Conservation (phyloP, 352 stramenopile species). For the Phytophthora constricta region DNA sequence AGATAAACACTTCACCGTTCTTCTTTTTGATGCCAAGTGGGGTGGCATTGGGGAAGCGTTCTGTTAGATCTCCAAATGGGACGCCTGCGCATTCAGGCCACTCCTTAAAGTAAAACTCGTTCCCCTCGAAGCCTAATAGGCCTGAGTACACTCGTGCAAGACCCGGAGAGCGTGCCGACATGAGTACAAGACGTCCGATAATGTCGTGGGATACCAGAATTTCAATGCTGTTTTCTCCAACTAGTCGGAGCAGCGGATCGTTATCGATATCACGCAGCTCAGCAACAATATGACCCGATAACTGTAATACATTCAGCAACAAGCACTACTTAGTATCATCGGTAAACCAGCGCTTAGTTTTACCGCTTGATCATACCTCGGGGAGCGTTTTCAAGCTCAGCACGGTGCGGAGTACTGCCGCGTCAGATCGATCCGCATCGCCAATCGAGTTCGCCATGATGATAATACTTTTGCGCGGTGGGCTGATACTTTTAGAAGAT, state of each 20-base stretch:
- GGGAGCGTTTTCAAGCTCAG: conserved; percentile 75
- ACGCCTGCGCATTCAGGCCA: conserved; percentile 78
- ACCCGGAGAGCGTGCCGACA: conserved; percentile 75
- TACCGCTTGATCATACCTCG: conserved; percentile 30
- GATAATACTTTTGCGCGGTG: conserved; percentile 73
- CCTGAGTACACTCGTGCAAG: conserved; percentile 64
- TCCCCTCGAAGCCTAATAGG: conserved; percentile 82
- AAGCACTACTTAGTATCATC: too few species aligned
- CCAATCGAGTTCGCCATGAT: conserved; percentile 70
- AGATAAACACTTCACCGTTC: conserved; percentile 60
- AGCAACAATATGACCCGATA: conserved; percentile 79
- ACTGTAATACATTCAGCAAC: conserved; percentile 21
- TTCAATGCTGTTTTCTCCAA: conserved; percentile 74
- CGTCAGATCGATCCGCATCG: conserved; percentile 79
- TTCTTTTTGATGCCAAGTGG: conserved; percentile 73
- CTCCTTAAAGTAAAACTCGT: conserved; percentile 88
- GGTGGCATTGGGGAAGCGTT: conserved; percentile 81
- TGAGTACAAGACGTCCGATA: conserved; percentile 83
- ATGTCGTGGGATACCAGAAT: conserved; percentile 87
- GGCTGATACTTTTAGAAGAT: conserved; percentile 77
- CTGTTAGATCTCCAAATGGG: conserved; percentile 61
- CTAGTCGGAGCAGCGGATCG: conserved; percentile 68
- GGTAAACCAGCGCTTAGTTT: too few species aligned
- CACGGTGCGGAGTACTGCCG: conserved; percentile 70
- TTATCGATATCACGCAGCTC: conserved; percentile 90